Conservation (phyloP, 176 grass and related monocot genomes). For the Areca catechu region DNA sequence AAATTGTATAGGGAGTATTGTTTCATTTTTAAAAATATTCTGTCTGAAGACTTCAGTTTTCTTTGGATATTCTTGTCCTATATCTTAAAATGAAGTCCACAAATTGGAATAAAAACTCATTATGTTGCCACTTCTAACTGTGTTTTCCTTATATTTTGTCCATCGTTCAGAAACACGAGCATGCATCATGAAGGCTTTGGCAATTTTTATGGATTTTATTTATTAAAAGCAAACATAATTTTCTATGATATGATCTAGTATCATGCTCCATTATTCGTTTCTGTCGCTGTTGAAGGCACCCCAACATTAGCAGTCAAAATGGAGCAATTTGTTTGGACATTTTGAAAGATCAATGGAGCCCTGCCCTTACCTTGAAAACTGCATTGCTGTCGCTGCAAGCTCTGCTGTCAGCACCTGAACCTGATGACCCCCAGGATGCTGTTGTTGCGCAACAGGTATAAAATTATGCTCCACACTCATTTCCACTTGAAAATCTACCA, state of each 20-base stretch:
- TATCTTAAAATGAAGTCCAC: too few relatives aligned
- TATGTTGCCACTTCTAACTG: too few relatives aligned
- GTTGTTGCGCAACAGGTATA: slow-evolving; percentile 94
- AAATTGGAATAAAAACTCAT: too few relatives aligned
- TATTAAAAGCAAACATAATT: too few relatives aligned
- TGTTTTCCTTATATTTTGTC: too few relatives aligned
- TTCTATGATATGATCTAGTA: neutral
- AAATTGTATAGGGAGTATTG: too few relatives aligned
- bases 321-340: slow-evolving; percentile 99
- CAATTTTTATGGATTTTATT: too few relatives aligned
- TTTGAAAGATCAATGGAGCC: slow-evolving; percentile 99
- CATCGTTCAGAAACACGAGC: too few relatives aligned
- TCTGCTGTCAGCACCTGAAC: slow-evolving; percentile 79
- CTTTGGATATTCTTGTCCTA: too few relatives aligned
- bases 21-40: too few relatives aligned
- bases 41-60: too few relatives aligned
- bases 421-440: slow-evolving; percentile 97
- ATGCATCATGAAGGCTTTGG: too few relatives aligned
- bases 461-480: neutral
- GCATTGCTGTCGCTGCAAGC: slow-evolving; percentile 89
- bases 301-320: slow-evolving; percentile 98
- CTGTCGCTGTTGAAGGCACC: slow-evolving; percentile 61
- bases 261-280: slow-evolving; percentile 17
- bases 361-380: slow-evolving; percentile 92
- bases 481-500: slow-evolving; percentile 5